Evolutionary conservation across 257 asterid genomes (phyloP).

Genomic region (Schizonepeta tenuifolia): DNA sequence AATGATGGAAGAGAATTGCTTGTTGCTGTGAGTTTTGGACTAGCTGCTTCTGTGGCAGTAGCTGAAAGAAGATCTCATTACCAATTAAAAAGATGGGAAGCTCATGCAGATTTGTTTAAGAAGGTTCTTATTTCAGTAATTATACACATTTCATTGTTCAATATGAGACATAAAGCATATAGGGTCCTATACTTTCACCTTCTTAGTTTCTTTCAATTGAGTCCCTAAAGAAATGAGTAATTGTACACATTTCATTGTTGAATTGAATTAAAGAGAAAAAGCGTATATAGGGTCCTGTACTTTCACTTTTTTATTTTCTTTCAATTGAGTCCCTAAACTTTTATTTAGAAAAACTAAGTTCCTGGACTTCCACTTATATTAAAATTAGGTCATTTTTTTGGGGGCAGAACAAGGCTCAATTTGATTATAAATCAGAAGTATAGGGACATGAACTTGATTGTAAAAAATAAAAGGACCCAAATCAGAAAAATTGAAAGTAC

Average conservation of each 20-base stretch:
- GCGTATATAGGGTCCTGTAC: no score
- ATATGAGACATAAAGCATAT: not conserved
- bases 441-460: not conserved
- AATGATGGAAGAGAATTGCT: conserved; percentile 87
- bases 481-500: not conserved
- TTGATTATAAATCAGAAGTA: not conserved
- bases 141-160: not conserved
- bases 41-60: conserved; percentile 80
- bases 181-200: not conserved
- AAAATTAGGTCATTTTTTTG: not conserved
- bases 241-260: not conserved
- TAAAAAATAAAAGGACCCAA: not conserved
- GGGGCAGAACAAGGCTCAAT: not conserved
- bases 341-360: not conserved
- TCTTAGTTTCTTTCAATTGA: not conserved
- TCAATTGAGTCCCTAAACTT: not conserved
- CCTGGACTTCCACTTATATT: not conserved
- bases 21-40: conserved; percentile 92
- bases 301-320: not conserved
- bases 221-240: not conserved
- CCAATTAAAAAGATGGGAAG: conserved; percentile 89
- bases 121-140: conserved; percentile 51
- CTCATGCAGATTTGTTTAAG: conserved; percentile 81
- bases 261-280: not conserved
- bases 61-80: conserved; percentile 84